Evolutionary conservation across 176 grass and related monocot genomes (phyloP).

Genomic region (barley (Hordeum vulgare)): MorexV3_pseudomolecules_assembly NC_058521.1:554845392-554845891

Average conservation of each 20-base stretch:
- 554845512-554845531: too few species aligned
- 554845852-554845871: too few species aligned
- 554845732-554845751: background rate
- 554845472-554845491: too few species aligned
- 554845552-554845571: too few species aligned
- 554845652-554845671: background rate
- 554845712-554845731: background rate
- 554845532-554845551: too few species aligned
- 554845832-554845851: background rate
- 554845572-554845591: background rate
- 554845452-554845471: too few species aligned
- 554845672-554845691: background rate
- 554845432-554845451: too few species aligned
- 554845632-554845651: background rate
- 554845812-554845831: background rate
- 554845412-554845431: too few species aligned
- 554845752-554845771: slow-evolving; percentile 3
- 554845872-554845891: too few species aligned
- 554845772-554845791: background rate
- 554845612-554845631: background rate
- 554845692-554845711: background rate
- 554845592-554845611: background rate
- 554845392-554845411: too few species aligned
- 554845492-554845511: too few species aligned
- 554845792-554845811: background rate